A percentile compares a stretch with the other conserved stretches of the same genome.
phyloP scores from a whole-genome alignment of 2,329 filamentous ascomycete genomes.

The Trichoderma atrobrunneum region DNA sequence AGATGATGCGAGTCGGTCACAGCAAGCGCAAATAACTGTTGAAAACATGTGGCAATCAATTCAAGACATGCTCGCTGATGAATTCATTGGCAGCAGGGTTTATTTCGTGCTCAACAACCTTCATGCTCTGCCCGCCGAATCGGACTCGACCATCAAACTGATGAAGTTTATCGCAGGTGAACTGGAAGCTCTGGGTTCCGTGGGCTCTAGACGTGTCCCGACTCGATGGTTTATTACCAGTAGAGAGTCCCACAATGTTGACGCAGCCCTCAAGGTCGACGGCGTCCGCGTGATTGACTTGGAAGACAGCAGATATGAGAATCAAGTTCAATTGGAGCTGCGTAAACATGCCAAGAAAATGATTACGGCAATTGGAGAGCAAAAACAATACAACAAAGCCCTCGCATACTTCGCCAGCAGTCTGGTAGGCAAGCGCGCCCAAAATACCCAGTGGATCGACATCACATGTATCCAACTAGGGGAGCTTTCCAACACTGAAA shows the following conservation, averaged over 20 bases:
- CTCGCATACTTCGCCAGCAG: conserved; percentile 42
- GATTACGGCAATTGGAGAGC: conserved; percentile 32
- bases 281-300: conserved; percentile 36
- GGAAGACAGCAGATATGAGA: conserved; percentile 37
- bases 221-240: conserved; percentile 43
- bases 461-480: conserved; percentile 42
- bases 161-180: conserved; percentile 35
- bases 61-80: conserved; percentile 41
- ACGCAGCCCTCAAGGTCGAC: conserved; percentile 30
- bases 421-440: conserved; percentile 40
- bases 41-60: conserved; percentile 42
- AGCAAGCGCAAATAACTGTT: conserved; percentile 32
- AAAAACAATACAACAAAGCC: conserved; percentile 42
- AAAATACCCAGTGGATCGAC: conserved; percentile 45
- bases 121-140: conserved; percentile 36
- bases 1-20: conserved; percentile 22
- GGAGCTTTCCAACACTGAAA: conserved; percentile 37
- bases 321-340: conserved; percentile 37
- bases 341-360: conserved; percentile 33
- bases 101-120: conserved; percentile 43
- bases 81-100: conserved; percentile 27
- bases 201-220: neutral
- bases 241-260: conserved; percentile 28
- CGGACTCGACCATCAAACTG: conserved; percentile 32
- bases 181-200: conserved; percentile 25